Base-by-base conservation (phyloP, 441 rosid species). In the Omphalea diandra region DNA sequence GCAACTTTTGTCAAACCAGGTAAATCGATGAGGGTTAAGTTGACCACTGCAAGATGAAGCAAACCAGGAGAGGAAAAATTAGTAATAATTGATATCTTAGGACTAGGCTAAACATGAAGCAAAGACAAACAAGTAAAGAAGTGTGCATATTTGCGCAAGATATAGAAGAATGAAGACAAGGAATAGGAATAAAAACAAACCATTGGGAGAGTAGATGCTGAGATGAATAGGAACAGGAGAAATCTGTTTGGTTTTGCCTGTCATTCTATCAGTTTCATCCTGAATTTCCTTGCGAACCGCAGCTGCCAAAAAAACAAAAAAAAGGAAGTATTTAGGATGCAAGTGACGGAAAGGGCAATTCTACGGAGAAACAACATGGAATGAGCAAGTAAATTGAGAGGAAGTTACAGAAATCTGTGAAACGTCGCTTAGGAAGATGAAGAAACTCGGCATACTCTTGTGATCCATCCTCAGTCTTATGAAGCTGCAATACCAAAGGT, bases 1-100 rank as follows among this genome's bases (percentile, higher is more conserved):
- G 97, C 97, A 53, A 92, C 93, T 79, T 92, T 92, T 41, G 97
- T 92, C 69, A 92, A 81, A 57, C 97, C 97, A 31, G 97, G 97
- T 68, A 92, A 80, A 87, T 92, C 97, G 61, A 90, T 72, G 66
- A 92, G 83, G 68, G 97, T 92, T 74, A 92, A 84, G 84, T 90
- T 88, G 81, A 92, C 98, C 82, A 94, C 98, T 94, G 92, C 70
- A 63, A 76, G 35, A 20, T 4, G 33, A 66, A 70, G 67, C 47
- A 54, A 65, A 77, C 46, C 31, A 64, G 43, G 49, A 44, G 4
- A n/a, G n/a, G n/a, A 20, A 49, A 58, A 59, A 63, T 41, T 73
- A 78, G 55, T 56, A 56, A 40, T 0, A 38, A 18, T 31, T 68
- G 1, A 38, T 26, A 55, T 3, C 7, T 62, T 8, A 36, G n/a